These are phyloP conservation scores for Mycena belliarum DNA, from an alignment of 768 basidiomycete genomes.

Conservation along the genomic window DNA sequence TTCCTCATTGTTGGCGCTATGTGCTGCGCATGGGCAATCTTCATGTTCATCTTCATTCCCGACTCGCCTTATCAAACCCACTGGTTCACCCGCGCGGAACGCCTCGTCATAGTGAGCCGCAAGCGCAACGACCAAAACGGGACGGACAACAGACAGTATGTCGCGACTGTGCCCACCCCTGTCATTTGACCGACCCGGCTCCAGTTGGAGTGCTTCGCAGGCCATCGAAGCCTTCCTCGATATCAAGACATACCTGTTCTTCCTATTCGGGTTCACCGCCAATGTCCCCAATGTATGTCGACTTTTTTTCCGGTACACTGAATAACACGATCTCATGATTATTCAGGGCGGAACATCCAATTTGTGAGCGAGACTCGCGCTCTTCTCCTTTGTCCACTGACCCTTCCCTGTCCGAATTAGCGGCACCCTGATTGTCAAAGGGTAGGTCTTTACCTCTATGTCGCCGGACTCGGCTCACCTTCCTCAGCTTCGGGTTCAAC, in stretches of 20 bases:
- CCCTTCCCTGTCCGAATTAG: background rate
- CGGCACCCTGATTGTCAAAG: constrained; percentile 28
- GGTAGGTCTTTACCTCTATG: constrained; percentile 10
- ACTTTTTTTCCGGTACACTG: background rate
- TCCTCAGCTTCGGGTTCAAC: constrained; percentile 30
- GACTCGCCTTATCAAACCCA: constrained; percentile 34
- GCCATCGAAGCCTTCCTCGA: constrained; percentile 32
- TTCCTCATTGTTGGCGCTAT: constrained; percentile 37
- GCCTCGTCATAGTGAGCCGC: constrained; percentile 35
- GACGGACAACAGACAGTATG: constrained; percentile 28
- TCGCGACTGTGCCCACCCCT: background rate
- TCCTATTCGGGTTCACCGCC: constrained; percentile 31
- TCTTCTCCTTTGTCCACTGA: background rate
- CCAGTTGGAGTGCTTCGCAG: constrained; percentile 25
- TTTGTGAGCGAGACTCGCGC: constrained; percentile 17
- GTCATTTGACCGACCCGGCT: background rate
- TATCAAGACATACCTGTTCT: constrained; percentile 35
- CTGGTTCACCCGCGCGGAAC: constrained; percentile 34
- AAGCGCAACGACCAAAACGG: constrained; percentile 31
- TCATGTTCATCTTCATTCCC: constrained; percentile 33
- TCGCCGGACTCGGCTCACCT: background rate
- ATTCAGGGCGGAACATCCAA: constrained; percentile 29
- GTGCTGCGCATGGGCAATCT: constrained; percentile 31
- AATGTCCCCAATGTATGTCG: constrained; percentile 27
- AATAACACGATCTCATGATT: background rate